Conservation (phyloP, 441 rosid genomes). For the Populus hybrid region DNA sequence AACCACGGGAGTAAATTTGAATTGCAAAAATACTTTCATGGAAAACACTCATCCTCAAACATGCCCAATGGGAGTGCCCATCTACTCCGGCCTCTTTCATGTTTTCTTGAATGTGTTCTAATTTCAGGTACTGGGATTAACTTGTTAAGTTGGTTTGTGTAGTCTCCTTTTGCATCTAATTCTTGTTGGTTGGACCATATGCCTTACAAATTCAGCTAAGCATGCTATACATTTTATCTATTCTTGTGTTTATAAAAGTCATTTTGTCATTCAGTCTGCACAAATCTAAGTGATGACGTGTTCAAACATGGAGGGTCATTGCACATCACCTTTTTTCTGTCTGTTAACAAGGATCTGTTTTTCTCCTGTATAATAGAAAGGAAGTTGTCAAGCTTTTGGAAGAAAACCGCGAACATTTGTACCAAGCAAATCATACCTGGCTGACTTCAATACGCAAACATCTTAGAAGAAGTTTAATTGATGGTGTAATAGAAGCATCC, state of each 20-base stretch:
- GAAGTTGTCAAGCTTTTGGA: slow-evolving; percentile 63
- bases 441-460: slow-evolving; percentile 63
- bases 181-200: not conserved
- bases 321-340: not conserved
- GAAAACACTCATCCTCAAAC: not conserved
- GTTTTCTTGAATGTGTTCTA: not conserved
- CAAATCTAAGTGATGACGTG: not conserved
- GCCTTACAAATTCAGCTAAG: not conserved
- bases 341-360: not conserved
- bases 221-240: not conserved
- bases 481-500: slow-evolving; percentile 60
- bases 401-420: slow-evolving; percentile 58
- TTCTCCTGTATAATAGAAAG: slow-evolving; percentile 43
- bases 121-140: not conserved
- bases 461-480: slow-evolving; percentile 61
- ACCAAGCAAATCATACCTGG: slow-evolving; percentile 85
- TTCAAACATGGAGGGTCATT: not conserved
- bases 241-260: not conserved
- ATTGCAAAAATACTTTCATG: not conserved
- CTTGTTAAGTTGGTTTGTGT: not conserved
- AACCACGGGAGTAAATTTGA: not conserved
- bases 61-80: not conserved
- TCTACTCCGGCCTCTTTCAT: not conserved
- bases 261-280: not conserved
- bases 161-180: not conserved